Base-by-base conservation (phyloP, 1,139 yeast species). In the Hanseniaspora uvarum region DNA sequence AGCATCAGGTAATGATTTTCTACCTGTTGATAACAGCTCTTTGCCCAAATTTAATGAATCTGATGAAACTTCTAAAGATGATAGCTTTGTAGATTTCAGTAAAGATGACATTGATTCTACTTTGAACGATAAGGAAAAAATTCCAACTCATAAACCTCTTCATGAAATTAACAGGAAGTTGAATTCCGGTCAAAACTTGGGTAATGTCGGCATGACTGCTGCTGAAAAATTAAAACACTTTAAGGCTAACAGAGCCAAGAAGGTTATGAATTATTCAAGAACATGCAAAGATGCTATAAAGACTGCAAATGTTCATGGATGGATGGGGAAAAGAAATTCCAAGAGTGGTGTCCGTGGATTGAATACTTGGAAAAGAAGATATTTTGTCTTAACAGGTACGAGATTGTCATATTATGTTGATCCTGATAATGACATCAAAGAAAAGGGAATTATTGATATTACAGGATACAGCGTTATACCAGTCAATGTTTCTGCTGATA, bases 381-480 rank as follows among this genome's bases (percentile, higher is more conserved):
- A 80, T 64, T 92, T 92, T 64, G 82, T 94, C 1, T 73, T 92
- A 44, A 96, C 89, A 68, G 96, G 95, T 6, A 94, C 98, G 0
- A 74, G 99, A 60, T 71, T 92, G 56, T 87, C 96, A 10, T 92
- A 92, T 67, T 92, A 86, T 66, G 76, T 86, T 0, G 78, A 83
- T n/a, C 73, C 86, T 60, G 78, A 79, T 55, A n/a, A 44, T 7
- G 99, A 94, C 66, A 77, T 79, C 47, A 77, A 81, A 58, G 99
- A 92, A 65, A 83, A 85, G 60, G 99, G 99, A 0, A 72, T 92
- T 57, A 94, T 92, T 59, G 99, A 92, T 68, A 88, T 92, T 56
- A 92, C 96, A 0, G 88, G 96, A 0, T 97, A 92, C 68, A 79
- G 87, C 60, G 98, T 92, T 1, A 72, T 88, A 34, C 94, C 94